phyloP scores from a whole-genome alignment of 768 basidiomycete genomes.

The Lyophyllum atratum region DNA sequence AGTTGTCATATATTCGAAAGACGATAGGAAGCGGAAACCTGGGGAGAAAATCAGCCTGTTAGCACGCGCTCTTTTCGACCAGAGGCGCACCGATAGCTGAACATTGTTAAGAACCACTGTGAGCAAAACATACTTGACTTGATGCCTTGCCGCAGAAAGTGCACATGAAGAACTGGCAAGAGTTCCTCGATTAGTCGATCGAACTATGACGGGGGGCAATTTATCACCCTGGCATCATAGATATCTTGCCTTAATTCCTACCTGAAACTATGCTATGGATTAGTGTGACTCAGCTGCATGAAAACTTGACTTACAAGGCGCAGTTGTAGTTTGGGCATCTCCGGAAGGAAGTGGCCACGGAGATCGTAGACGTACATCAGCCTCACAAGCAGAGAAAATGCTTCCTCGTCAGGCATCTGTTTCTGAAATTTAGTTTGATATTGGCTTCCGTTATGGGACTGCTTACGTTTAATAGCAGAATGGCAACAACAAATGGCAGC shows the following conservation, averaged over 20 bases:
- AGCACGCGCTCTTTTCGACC: not conserved
- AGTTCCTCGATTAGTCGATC: slow-evolving; percentile 93
- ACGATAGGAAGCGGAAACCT: slow-evolving; percentile 96
- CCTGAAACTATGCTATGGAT: slow-evolving; percentile 53
- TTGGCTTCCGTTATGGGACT: not conserved
- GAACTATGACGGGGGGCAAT: slow-evolving; percentile 54
- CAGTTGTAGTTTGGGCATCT: slow-evolving; percentile 96
- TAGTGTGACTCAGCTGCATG: slow-evolving; percentile 1
- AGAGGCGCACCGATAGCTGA: slow-evolving; percentile 80
- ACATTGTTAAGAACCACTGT: slow-evolving; percentile 98
- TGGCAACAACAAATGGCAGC: slow-evolving; percentile 93
- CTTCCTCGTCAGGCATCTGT: slow-evolving; percentile 99
- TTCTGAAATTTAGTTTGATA: slow-evolving; percentile 11
- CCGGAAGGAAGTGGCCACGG: slow-evolving; percentile 95
- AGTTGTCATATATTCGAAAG: slow-evolving; percentile 95
- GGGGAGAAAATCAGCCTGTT: slow-evolving; percentile 4
- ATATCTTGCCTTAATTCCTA: slow-evolving; percentile 25
- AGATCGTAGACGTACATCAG: slow-evolving; percentile 97
- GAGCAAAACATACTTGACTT: slow-evolving; percentile 99
- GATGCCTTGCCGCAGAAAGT: slow-evolving; percentile 90
- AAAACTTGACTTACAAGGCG: slow-evolving; percentile 65
- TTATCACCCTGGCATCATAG: slow-evolving; percentile 4
- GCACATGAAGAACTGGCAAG: slow-evolving; percentile 88
- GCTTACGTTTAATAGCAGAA: slow-evolving; percentile 85
- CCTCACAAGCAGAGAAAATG: slow-evolving; percentile 92